phyloP scores from a whole-genome alignment of 2,329 filamentous ascomycete species.

The Aspergillus hortae region DNA sequence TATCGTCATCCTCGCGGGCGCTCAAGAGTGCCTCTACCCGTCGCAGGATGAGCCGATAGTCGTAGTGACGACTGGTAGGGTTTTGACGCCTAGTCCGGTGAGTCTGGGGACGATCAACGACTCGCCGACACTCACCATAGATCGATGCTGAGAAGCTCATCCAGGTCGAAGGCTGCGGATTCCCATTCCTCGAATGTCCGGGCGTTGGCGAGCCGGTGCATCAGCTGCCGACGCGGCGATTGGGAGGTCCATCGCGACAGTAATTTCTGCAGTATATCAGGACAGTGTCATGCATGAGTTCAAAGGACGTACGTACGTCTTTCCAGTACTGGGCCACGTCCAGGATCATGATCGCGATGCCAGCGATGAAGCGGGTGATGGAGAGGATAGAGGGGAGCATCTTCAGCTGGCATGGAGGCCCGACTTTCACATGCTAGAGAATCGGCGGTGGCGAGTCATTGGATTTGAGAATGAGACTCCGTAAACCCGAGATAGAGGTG shows the following conservation, averaged over 20 bases:
- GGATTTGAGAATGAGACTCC: background rate
- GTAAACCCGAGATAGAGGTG: background rate
- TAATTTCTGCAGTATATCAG: constrained; percentile 54
- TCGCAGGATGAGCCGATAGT: constrained; percentile 78
- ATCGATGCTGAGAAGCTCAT: constrained; percentile 75
- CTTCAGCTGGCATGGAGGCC: background rate
- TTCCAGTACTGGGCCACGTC: constrained; percentile 64
- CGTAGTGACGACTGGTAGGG: constrained; percentile 75
- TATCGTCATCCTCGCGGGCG: constrained; percentile 67
- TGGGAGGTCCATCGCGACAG: constrained; percentile 64
- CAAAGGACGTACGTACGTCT: constrained; percentile 46
- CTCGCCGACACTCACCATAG: constrained; percentile 58
- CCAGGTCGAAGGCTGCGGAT: constrained; percentile 75
- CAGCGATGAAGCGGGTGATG: constrained; percentile 26
- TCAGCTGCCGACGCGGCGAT: constrained; percentile 62
- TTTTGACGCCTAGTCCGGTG: constrained; percentile 69
- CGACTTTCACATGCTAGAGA: constrained; percentile 18
- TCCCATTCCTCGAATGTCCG: constrained; percentile 81
- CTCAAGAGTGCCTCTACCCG: constrained; percentile 68
- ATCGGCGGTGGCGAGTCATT: background rate
- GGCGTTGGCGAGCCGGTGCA: constrained; percentile 63
- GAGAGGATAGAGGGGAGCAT: constrained; percentile 22
- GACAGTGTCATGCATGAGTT: background rate
- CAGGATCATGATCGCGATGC: constrained; percentile 56
- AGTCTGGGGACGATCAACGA: background rate